Evolutionary conservation across 2,329 filamentous ascomycete species (phyloP), one percentile per base, ranked within the genome.

Genomic region (Ophiostoma perfectum): DNA sequence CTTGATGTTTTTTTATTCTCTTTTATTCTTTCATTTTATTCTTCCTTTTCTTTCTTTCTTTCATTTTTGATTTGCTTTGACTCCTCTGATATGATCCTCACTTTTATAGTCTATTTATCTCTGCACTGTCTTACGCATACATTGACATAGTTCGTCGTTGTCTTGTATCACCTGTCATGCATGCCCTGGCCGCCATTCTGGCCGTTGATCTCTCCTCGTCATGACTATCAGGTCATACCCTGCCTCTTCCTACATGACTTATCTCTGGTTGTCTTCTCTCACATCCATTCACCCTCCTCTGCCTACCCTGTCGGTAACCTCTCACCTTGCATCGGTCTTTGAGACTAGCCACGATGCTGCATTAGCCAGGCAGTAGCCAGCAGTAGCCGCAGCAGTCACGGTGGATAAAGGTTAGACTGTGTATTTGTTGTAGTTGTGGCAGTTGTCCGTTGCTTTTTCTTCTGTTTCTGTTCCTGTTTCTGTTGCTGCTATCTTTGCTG

Each of bases 321-420:
- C 49, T 55, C 49, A 55, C 49, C 49, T 27, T 55, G 49, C 49
- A 55, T 55, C 49, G 27, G 49, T 55, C 18, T 55, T 27, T 38
- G 12, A 27, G 16, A 62, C 58, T 62, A 41, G 38, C 58, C 16
- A 62, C 58, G 14, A 41, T 16, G 49, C 49, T 55, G 49, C 49
- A 55, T 55, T 55, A 55, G 49, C 49, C 49, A 55, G 18, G 49
- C 49, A 55, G 49, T 55, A 55, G 49, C 49, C 49, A 55, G 49
- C 14, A 27, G 49, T 55, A 55, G 49, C 14, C 8, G 7, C n/a
- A 55, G n/a, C 27, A 55, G n/a, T 55, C 49, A 9, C n/a, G 49
- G 49, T 55, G 49, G 49, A 55, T 27, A 55, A 55, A 55, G n/a
- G 8, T 16, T 27, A 55, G 14, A 9, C 12, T 14, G 49, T 27